Percentiles rank a stretch among this genome's conserved stretches.
phyloP scores from a whole-genome alignment of 2,329 filamentous ascomycete species.

The Tolypocladium pustulatum region DNA sequence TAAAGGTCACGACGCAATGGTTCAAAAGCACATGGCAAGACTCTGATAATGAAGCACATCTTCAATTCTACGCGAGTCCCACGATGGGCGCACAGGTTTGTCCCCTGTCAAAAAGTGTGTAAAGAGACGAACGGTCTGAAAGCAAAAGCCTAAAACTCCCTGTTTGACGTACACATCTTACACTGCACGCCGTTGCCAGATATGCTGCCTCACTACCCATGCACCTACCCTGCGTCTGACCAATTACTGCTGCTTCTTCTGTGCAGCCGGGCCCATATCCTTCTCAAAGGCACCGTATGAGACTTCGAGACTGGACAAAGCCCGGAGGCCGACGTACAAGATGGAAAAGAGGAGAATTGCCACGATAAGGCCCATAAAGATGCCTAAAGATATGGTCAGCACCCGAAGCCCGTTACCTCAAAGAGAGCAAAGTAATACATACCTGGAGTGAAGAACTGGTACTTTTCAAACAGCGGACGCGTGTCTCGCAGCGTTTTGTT shows the following conservation, averaged over 20 bases:
- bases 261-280: slow-evolving; percentile 79
- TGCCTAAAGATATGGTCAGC: slow-evolving; percentile 39
- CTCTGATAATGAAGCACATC: neutral
- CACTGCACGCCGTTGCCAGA: slow-evolving; percentile 2
- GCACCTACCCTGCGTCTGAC: neutral
- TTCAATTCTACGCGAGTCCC: neutral
- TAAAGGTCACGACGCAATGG: neutral
- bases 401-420: neutral
- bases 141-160: slow-evolving; percentile 8
- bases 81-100: neutral
- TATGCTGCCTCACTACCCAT: neutral
- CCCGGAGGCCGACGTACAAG: slow-evolving; percentile 66
- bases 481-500: slow-evolving; percentile 30
- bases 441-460: slow-evolving; percentile 90
- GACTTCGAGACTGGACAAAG: slow-evolving; percentile 72
- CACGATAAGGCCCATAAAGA: slow-evolving; percentile 78
- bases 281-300: slow-evolving; percentile 94
- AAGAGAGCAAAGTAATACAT: slow-evolving; percentile 5
- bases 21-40: neutral
- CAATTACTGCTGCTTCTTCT: slow-evolving; percentile 56
- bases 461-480: slow-evolving; percentile 71
- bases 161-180: slow-evolving; percentile 6
- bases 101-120: neutral
- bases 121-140: neutral
- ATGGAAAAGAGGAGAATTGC: slow-evolving; percentile 64